Base-by-base conservation (phyloP, 1,284 basidiomycete species). In the Pseudozyma thailandica region DNA sequence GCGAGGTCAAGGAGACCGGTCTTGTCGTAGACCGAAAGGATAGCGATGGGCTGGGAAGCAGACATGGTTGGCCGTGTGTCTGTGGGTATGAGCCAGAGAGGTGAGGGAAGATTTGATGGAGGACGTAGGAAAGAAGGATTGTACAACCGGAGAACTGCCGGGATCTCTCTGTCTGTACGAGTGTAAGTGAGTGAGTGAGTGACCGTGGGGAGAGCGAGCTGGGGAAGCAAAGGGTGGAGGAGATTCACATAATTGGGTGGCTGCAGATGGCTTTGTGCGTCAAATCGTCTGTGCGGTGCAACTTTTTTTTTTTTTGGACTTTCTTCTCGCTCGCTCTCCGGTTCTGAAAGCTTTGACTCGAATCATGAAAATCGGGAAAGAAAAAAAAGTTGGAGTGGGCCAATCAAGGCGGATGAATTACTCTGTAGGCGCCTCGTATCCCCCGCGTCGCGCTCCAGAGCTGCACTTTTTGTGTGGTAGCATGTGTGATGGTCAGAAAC, bases 11-110 rank as follows among this genome's bases (percentile, higher is more conserved):
- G 84, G 43, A 99, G 88, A 80, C 90, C 89, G 41, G 91, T 89
- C 86, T 99, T 99, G 87, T 98, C 94, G 84, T 97, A 98, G 58
- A 98, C 96, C 39, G 94, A 97, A 57, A 98, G 86, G 58, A 99
- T 86, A 26, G 95, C 95, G 75, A 75, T 79, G 26, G 72, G 74
- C 52, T 72, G 74, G 13, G 68, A 57, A 33, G 62, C 50, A 55
- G 70, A 68, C 70, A 71, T 71, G 50, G 16, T 25, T 44, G 23
- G 44, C 1, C 18, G 13, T n/a, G 41, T 44, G 50, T 44, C 38
- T 49, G 30, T 42, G 43, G 35, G 38, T 26, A 15, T 50, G 37
- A 30, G 37, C 50, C n/a, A 47, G 57, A 38, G 46, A 44, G 33
- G n/a, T n/a, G n/a, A n/a, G n/a, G n/a, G n/a, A n/a, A n/a, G 50